These are phyloP conservation scores for Didymella lethalis DNA, from an alignment of 2,329 filamentous ascomycete species.

Conservation along the genomic window DNA sequence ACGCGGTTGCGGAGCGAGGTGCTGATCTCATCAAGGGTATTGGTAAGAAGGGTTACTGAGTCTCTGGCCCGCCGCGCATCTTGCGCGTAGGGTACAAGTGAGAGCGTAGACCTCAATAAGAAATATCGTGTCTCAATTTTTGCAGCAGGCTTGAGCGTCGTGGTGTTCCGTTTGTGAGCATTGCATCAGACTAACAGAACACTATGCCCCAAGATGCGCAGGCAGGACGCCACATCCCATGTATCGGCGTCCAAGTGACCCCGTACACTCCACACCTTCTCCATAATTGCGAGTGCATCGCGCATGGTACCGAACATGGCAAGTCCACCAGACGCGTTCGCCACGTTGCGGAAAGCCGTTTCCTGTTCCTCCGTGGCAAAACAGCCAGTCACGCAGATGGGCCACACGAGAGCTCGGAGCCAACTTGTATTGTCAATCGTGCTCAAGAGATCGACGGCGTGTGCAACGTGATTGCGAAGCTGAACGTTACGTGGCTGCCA, in stretches of 20 bases:
- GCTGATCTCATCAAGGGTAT: slow-evolving; percentile 21
- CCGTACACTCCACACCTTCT: slow-evolving; percentile 39
- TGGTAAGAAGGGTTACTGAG: background rate
- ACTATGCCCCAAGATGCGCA: background rate
- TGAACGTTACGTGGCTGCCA: background rate
- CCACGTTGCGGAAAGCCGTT: background rate
- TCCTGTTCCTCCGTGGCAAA: background rate
- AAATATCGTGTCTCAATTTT: background rate
- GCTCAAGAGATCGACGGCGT: background rate
- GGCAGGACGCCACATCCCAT: slow-evolving; percentile 8
- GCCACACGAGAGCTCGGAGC: background rate
- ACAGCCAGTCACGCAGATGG: background rate
- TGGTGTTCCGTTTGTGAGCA: background rate
- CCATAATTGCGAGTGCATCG: slow-evolving; percentile 46
- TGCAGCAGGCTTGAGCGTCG: no score
- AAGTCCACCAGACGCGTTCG: background rate
- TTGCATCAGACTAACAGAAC: slow-evolving; percentile 1
- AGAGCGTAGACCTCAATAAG: no score
- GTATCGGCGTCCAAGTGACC: background rate
- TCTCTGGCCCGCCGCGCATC: no score
- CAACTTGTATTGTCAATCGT: background rate
- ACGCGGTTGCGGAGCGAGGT: slow-evolving; percentile 31
- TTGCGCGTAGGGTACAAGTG: no score
- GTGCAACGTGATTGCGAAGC: background rate
- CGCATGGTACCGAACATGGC: background rate